phyloP scores from a whole-genome alignment of 306 rosid genomes.

The Clitoria ternatea region DNA sequence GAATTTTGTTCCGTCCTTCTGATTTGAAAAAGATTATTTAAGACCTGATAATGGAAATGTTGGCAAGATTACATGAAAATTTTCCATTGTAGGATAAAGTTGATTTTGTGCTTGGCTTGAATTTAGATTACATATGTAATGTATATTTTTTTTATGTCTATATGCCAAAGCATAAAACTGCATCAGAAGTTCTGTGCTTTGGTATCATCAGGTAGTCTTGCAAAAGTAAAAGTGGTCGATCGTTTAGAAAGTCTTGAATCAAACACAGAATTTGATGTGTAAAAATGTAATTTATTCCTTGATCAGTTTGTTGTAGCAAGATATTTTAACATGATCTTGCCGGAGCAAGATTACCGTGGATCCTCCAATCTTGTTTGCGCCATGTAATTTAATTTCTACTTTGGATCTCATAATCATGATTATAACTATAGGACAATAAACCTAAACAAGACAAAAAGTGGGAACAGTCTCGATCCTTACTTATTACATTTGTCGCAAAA shows the following conservation, averaged over 20 bases:
- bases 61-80: slow-evolving; percentile 10
- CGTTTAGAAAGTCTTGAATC: slow-evolving; percentile 1
- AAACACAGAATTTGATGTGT: slow-evolving; percentile 12
- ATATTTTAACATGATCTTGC: slow-evolving; percentile 10
- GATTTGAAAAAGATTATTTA: slow-evolving; percentile 6
- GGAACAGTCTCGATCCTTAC: too few species aligned
- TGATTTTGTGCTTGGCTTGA: slow-evolving; percentile 16
- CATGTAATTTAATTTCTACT: too few species aligned
- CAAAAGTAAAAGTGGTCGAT: neutral
- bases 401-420: too few species aligned
- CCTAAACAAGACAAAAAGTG: too few species aligned
- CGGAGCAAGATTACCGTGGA: neutral
- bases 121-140: slow-evolving; percentile 18
- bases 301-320: neutral
- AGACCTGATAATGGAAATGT: slow-evolving; percentile 5
- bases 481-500: too few species aligned
- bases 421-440: too few species aligned
- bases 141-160: neutral
- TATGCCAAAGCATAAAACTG: neutral
- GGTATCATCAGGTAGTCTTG: slow-evolving; percentile 14
- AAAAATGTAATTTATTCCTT: slow-evolving; percentile 16
- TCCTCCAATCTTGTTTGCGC: neutral
- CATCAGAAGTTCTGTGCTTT: slow-evolving; percentile 2
- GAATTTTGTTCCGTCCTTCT: slow-evolving; percentile 17
- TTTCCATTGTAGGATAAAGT: neutral